Conservation (phyloP, 257 asterid species). For the Solanum chmielewskii region DNA sequence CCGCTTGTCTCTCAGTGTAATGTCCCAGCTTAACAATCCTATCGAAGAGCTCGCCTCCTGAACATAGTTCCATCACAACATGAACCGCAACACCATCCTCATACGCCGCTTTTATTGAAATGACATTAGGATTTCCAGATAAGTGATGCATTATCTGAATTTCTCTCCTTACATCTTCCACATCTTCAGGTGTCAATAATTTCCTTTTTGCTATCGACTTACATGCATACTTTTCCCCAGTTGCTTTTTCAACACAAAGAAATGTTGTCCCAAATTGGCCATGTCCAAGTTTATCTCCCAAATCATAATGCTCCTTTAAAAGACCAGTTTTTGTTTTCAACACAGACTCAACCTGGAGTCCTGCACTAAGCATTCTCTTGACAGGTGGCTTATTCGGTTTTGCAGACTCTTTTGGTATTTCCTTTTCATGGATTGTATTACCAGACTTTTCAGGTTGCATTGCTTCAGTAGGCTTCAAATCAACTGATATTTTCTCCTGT, state of each 20-base stretch:
- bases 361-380: slow-evolving; percentile 28
- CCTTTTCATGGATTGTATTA: background rate
- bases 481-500: background rate
- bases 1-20: slow-evolving; percentile 35
- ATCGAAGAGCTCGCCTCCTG: slow-evolving; percentile 45
- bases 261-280: slow-evolving; percentile 44
- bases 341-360: slow-evolving; percentile 30
- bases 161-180: slow-evolving; percentile 46
- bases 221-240: slow-evolving; percentile 29
- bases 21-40: slow-evolving; percentile 42
- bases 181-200: slow-evolving; percentile 32
- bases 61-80: slow-evolving; percentile 38
- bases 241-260: slow-evolving; percentile 28
- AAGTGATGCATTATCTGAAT: slow-evolving; percentile 47
- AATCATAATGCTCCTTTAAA: slow-evolving; percentile 18
- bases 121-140: slow-evolving; percentile 36
- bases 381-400: slow-evolving; percentile 16
- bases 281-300: slow-evolving; percentile 35
- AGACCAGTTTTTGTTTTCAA: slow-evolving; percentile 29
- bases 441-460: background rate
- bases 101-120: slow-evolving; percentile 33
- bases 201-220: slow-evolving; percentile 43
- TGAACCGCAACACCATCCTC: slow-evolving; percentile 40
- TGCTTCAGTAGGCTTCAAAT: background rate
- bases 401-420: background rate